Evolutionary conservation across 108 stramenopile genomes (phyloP), one percentile per base, ranked within the genome.

Genomic region (Skeletonema potamos): DNA sequence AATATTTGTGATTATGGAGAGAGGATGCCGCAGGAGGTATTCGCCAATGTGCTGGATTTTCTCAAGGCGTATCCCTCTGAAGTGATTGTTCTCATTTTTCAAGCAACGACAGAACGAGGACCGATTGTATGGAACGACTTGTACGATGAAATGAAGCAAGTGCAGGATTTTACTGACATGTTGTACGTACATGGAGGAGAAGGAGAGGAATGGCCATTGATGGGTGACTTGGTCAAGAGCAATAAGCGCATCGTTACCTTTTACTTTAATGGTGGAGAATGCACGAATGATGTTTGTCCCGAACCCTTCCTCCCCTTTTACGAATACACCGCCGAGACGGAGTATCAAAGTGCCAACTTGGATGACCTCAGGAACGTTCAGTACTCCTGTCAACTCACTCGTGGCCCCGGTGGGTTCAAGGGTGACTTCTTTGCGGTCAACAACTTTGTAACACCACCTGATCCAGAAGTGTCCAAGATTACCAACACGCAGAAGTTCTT

Each of bases 221-320:
- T 90, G 60, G 62, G 80, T 26, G 66, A 87, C 27, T 56, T 88
- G 36, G 72, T 85, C 13, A 39, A 74, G 30, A 62, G 76, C 27
- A 70, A 79, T 37, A 83, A 71, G 75, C 84, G 86, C 44, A 79
- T 92, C 41, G 71, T 92, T 28, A 30, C 87, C 12, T 92, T 92
- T 55, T 82, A 87, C 24, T 84, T 79, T 63, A 81, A 82, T 59
- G 87, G 84, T 26, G 84, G 82, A n/a, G 63, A 41, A 17, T 92
- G 87, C 29, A 73, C 67, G 28, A 68, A 84, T 39, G 62, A 83
- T n/a, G 22, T 55, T 18, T 89, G 88, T 70, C 91, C 91, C 24
- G 24, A 60, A 11, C 81, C 85, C 10, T 66, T 93, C 37, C 84
- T 86, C 36, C 62, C 30, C 11, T 78, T 64, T 43, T 79, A 51